Percentiles rank a stretch among this genome's conserved stretches.
phyloP scores from a whole-genome alignment of 2,329 filamentous ascomycete genomes.

The Ophidiomyces ophidiicola region DNA sequence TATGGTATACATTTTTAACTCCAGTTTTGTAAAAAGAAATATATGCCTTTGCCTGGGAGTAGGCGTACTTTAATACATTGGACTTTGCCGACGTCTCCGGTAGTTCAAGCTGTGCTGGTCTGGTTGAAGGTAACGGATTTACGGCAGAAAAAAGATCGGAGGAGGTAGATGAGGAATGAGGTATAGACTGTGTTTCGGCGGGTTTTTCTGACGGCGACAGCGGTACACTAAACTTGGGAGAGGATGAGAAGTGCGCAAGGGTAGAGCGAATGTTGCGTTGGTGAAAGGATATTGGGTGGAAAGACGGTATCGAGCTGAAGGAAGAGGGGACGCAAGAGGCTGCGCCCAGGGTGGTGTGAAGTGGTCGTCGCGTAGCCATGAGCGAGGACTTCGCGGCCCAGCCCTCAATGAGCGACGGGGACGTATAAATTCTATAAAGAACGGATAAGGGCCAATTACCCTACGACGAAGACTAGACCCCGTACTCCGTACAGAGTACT shows the following conservation, averaged over 20 bases:
- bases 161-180: slow-evolving; percentile 11
- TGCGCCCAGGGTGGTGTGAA: too few relatives aligned
- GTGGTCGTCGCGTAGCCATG: too few relatives aligned
- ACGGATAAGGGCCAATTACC: too few relatives aligned
- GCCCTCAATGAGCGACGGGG: too few relatives aligned
- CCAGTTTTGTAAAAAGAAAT: slow-evolving; percentile 78
- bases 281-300: background rate
- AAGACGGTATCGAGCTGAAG: background rate
- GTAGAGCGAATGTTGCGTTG: background rate
- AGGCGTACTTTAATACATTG: slow-evolving; percentile 22
- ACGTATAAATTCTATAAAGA: too few relatives aligned
- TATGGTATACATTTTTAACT: slow-evolving; percentile 59
- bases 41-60: slow-evolving; percentile 59
- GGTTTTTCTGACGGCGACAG: slow-evolving; percentile 5
- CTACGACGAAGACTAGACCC: too few relatives aligned
- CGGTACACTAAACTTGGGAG: background rate
- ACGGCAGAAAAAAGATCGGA: slow-evolving; percentile 17
- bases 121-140: slow-evolving; percentile 21
- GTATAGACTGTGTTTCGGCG: background rate
- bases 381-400: too few relatives aligned
- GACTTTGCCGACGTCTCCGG: slow-evolving; percentile 41
- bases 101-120: slow-evolving; percentile 55
- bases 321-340: background rate
- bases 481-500: too few relatives aligned
- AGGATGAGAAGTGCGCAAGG: slow-evolving; percentile 7